Percentiles rank a stretch among this genome's conserved stretches.
Evolutionary conservation across 2,329 filamentous ascomycete genomes (phyloP).

Genomic region (Penicillium sp.): DNA sequence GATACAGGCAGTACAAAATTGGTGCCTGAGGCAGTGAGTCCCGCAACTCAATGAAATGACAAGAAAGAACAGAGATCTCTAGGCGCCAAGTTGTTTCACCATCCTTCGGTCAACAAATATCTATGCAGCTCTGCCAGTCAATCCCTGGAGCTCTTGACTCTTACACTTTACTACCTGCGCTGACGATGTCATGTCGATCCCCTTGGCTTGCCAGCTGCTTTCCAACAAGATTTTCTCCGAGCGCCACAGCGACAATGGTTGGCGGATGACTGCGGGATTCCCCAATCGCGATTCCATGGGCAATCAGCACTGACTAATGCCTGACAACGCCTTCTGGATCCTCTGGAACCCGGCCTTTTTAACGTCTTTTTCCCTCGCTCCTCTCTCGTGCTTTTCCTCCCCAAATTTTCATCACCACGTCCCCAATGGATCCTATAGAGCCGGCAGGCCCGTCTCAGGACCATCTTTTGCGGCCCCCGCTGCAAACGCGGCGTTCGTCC

Average conservation of each 20-base stretch:
- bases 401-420: background rate
- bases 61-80: background rate
- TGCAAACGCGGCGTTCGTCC: slow-evolving; percentile 21
- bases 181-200: slow-evolving; percentile 10
- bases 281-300: background rate
- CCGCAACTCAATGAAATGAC: background rate
- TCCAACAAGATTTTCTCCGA: slow-evolving; percentile 5
- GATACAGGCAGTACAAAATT: background rate
- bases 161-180: background rate
- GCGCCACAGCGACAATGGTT: slow-evolving; percentile 12
- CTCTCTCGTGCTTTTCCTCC: background rate
- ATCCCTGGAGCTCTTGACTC: background rate
- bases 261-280: background rate
- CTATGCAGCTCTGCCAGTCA: slow-evolving; percentile 1
- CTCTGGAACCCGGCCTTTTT: background rate
- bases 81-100: slow-evolving; percentile 10
- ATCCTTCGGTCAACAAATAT: background rate
- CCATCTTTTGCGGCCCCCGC: slow-evolving; percentile 19
- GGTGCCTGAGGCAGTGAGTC: slow-evolving; percentile 9
- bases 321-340: background rate
- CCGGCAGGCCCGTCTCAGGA: slow-evolving; percentile 29
- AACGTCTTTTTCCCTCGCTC: background rate
- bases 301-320: slow-evolving; percentile 3
- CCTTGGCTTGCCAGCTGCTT: background rate
- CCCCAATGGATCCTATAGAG: slow-evolving; percentile 47